Conservation (phyloP, 257 asterid genomes). For the Penstemon davidsonii region DNA sequence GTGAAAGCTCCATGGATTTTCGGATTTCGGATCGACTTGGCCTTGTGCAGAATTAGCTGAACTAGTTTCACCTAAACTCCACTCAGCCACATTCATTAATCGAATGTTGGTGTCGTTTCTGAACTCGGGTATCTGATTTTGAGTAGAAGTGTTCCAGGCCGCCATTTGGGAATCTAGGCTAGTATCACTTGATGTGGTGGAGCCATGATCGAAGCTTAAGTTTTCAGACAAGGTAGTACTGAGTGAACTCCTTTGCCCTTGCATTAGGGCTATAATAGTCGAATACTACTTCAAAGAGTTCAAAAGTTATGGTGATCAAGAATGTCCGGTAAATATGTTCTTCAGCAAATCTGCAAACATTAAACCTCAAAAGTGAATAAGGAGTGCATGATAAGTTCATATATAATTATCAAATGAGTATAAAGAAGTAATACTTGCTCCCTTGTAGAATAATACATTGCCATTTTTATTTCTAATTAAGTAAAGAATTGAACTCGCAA, state of each 20-base stretch:
- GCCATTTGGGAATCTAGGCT: constrained; percentile 62
- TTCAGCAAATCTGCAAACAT: constrained; percentile 48
- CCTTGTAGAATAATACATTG: too few relatives aligned
- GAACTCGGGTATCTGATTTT: constrained; percentile 48
- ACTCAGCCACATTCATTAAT: constrained; percentile 38
- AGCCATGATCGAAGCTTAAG: constrained; percentile 62
- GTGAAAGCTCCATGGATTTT: constrained; percentile 36
- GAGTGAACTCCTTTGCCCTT: constrained; percentile 71
- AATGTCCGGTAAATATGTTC: constrained; percentile 21
- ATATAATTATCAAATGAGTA: too few relatives aligned
- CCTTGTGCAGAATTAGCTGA: constrained; percentile 38
- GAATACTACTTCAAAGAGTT: constrained; percentile 21
- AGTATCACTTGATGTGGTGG: constrained; percentile 51
- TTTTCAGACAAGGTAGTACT: constrained; percentile 63
- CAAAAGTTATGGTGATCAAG: constrained; percentile 5
- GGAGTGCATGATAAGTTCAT: too few relatives aligned
- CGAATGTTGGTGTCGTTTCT: constrained; percentile 38
- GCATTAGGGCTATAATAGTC: constrained; percentile 56
- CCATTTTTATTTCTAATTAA: too few relatives aligned
- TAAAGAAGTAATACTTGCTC: too few relatives aligned
- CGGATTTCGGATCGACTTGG: constrained; percentile 34
- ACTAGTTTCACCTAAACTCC: constrained; percentile 79
- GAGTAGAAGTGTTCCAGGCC: constrained; percentile 61
- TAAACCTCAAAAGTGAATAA: too few relatives aligned
- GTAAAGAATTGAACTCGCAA: too few relatives aligned